Conservation (phyloP, 2,329 filamentous ascomycete genomes). For the Pleurostoma richardsiae region DNA sequence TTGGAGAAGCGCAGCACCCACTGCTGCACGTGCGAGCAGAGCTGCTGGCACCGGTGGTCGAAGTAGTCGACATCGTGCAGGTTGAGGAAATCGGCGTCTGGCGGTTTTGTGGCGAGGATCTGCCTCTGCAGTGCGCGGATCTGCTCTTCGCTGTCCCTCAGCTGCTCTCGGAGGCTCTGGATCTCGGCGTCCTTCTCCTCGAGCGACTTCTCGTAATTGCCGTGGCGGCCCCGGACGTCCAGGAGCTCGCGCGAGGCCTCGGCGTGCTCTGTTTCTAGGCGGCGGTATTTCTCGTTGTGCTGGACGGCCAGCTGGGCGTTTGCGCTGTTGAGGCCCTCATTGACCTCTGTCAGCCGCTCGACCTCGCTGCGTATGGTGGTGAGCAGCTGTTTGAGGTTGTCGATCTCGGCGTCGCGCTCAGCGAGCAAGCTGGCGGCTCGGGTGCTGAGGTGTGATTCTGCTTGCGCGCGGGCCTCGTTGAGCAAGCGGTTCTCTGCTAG, state of each 20-base stretch:
- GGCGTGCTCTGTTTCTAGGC: slow-evolving; percentile 63
- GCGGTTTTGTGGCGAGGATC: slow-evolving; percentile 53
- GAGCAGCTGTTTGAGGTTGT: slow-evolving; percentile 71
- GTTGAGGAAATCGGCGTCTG: slow-evolving; percentile 66
- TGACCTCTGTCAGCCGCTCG: slow-evolving; percentile 73
- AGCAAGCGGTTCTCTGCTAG: slow-evolving; percentile 79
- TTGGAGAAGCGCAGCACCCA: slow-evolving; percentile 98
- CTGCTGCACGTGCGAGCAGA: slow-evolving; percentile 93
- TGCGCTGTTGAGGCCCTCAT: slow-evolving; percentile 71
- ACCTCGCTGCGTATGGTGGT: slow-evolving; percentile 80
- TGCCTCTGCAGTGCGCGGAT: slow-evolving; percentile 53
- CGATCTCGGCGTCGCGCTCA: slow-evolving; percentile 84
- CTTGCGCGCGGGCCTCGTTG: slow-evolving; percentile 63
- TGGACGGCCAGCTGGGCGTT: slow-evolving; percentile 73
- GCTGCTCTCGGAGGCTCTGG: slow-evolving; percentile 67
- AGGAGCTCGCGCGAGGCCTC: slow-evolving; percentile 65
- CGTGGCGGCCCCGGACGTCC: slow-evolving; percentile 58
- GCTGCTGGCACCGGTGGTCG: slow-evolving; percentile 85
- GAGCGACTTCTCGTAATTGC: slow-evolving; percentile 59
- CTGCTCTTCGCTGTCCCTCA: slow-evolving; percentile 65
- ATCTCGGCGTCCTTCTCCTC: slow-evolving; percentile 83
- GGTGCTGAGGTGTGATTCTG: slow-evolving; percentile 62
- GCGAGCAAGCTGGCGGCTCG: slow-evolving; percentile 66
- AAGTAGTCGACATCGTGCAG: slow-evolving; percentile 92
- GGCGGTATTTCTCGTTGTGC: slow-evolving; percentile 65